These are phyloP conservation scores for Artemisia argyi DNA, from an alignment of 129 eudicot genomes.

Conservation along the genomic window DNA sequence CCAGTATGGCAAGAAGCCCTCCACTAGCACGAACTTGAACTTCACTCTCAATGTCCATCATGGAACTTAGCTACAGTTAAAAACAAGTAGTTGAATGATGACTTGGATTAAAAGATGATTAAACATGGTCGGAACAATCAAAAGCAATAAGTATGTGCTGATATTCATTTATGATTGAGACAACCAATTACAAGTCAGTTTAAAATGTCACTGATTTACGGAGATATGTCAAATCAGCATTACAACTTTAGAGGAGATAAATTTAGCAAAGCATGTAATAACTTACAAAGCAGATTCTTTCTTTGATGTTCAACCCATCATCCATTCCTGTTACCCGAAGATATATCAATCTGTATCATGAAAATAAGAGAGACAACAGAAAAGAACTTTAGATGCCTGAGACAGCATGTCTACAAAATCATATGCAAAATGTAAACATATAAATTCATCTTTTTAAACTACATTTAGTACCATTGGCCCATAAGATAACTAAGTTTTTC, in stretches of 20 bases:
- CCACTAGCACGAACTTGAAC: conserved; percentile 98
- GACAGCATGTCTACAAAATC: conserved; percentile 11
- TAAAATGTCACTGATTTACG: background rate
- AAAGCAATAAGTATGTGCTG: background rate
- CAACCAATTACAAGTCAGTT: background rate
- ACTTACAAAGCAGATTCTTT: conserved; percentile 81
- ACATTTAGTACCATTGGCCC: conserved; percentile 1
- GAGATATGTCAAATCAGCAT: background rate
- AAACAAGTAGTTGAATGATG: conserved; percentile 12
- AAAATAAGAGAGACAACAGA: conserved; percentile 6
- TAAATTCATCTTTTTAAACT: background rate
- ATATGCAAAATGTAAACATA: background rate
- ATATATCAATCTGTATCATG: conserved; percentile 65
- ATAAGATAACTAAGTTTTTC: conserved; percentile 4
- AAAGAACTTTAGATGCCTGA: conserved; percentile 10
- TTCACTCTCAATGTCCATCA: conserved; percentile 95
- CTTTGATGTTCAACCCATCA: conserved; percentile 85
- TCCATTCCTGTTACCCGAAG: conserved; percentile 93
- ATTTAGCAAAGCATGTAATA: conserved; percentile 18
- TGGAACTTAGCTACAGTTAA: conserved; percentile 74
- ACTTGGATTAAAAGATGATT: conserved; percentile 14
- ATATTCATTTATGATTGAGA: background rate
- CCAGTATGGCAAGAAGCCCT: conserved; percentile 95
- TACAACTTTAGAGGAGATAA: background rate
- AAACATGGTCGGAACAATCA: conserved; percentile 9